Evolutionary conservation across 495 filamentous ascomycete genomes (phyloP), one percentile per base, ranked within the genome.

Genomic region (Trichoderma virens): DNA sequence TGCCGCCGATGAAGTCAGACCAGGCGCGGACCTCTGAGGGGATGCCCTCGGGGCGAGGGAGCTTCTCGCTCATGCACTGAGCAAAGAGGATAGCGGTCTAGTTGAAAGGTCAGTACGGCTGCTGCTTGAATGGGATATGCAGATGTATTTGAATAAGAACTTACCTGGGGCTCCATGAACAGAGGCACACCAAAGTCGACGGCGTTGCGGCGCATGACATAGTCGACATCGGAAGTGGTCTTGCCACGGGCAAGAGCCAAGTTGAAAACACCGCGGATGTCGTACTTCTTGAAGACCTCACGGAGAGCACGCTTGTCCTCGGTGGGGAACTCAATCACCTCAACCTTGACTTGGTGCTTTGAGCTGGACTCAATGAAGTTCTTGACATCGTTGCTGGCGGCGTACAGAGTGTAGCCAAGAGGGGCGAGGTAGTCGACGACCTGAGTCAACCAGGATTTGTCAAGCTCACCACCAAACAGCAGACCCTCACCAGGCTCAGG

Each of bases 91-190:
- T 83, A 62, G 94, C 94, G 70, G 94, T 98, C 94, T 98, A 67
- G 39, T 63, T 54, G 59, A 30, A 65, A 30, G 41, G 61, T 73
- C 69, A 73, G 71, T 28, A 51, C 9, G 56, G 9, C 5, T 25
- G 43, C n/a, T 47, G 20, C 23, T 20, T 16, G 18, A 23, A 38
- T 16, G 60, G 30, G 5, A 38, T 8, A 30, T n/a, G 16, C 31
- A 27, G 30, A n/a, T n/a, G 30, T 30, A 20, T 41, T 54, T 30
- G 20, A n/a, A n/a, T n/a, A n/a, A 59, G 43, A 38, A 77, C 88
- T 81, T 81, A 97, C 93, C 90, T 94, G 95, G 25, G 94, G 93
- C 79, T 98, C 94, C 93, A 97, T 97, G 76, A 98, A 98, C 66
- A 98, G 80, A 41, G 94, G 94, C 27, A 98, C 92, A 64, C 93